phyloP scores from a whole-genome alignment of 345 rosid species.

The Rhizophora mangle region DNA sequence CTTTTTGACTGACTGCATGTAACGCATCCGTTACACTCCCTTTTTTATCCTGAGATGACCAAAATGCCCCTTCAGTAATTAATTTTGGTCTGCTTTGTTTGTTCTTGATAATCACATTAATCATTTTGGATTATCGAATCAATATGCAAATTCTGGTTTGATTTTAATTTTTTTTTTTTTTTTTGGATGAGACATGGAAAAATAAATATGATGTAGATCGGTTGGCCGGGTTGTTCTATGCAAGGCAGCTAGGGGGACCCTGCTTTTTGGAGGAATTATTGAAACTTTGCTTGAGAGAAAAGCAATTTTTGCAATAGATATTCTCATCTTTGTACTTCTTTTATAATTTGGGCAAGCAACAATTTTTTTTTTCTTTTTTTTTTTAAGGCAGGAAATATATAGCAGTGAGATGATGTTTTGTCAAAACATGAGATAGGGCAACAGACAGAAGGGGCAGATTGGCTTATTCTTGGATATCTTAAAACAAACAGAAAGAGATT shows the following conservation, averaged over 20 bases:
- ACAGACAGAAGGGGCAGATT: neutral
- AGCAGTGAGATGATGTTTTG: neutral
- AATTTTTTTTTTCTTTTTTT: neutral
- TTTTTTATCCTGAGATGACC: neutral
- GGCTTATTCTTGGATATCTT: neutral
- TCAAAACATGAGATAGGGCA: neutral
- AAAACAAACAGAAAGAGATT: too few species aligned
- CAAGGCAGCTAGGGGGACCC: slow-evolving; percentile 11
- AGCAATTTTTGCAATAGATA: slow-evolving; percentile 7
- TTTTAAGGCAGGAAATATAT: neutral
- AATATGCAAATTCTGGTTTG: too few species aligned
- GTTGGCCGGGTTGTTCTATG: neutral
- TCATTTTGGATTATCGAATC: too few species aligned
- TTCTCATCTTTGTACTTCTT: slow-evolving; percentile 7
- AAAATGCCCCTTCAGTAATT: too few species aligned
- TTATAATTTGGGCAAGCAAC: slow-evolving; percentile 4
- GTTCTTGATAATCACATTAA: too few species aligned
- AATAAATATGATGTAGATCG: neutral
- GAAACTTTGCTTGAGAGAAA: slow-evolving; percentile 23
- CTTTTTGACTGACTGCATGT: slow-evolving; percentile 26
- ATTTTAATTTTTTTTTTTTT: neutral
- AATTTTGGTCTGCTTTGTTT: too few species aligned
- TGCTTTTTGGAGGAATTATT: slow-evolving; percentile 17
- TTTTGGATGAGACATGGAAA: neutral
- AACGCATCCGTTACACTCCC: slow-evolving; percentile 18